Percentiles rank a stretch among this genome's conserved stretches.
Evolutionary conservation across 192 early-diverging fungal genomes (phyloP).

Genomic region (Diversispora epigaea): DNA sequence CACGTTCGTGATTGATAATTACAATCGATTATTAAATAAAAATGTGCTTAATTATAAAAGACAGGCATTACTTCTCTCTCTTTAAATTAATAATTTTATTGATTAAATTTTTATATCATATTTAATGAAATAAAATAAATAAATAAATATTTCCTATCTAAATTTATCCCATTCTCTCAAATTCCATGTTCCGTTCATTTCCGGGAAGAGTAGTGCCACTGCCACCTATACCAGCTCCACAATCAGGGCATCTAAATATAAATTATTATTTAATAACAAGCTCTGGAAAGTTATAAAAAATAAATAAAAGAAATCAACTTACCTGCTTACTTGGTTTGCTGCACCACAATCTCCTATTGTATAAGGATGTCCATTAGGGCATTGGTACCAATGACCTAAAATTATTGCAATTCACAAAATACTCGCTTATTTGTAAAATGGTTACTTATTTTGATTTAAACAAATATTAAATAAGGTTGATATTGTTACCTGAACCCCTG

Average conservation of each 20-base stretch:
- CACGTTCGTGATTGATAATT: too few species aligned
- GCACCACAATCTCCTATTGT: constrained; percentile 28
- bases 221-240: not conserved
- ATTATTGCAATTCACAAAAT: constrained; percentile 22
- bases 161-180: too few species aligned
- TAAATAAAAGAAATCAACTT: not conserved
- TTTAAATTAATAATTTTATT: too few species aligned
- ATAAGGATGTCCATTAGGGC: constrained; percentile 31
- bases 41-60: too few species aligned
- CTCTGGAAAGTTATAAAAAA: not conserved
- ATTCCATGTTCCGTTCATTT: too few species aligned
- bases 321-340: not conserved
- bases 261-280: not conserved
- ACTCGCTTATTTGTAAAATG: not conserved
- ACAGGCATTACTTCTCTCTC: too few species aligned
- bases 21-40: too few species aligned
- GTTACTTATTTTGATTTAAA: not conserved
- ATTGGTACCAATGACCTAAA: constrained; percentile 27
- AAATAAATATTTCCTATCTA: too few species aligned
- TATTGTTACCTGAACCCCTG: constrained; percentile 1
- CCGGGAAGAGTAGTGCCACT: not conserved
- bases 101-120: too few species aligned
- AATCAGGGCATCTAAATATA: constrained; percentile 13
- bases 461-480: constrained; percentile 15
- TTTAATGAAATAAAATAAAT: too few species aligned